Base-by-base conservation (phyloP, 2,329 filamentous ascomycete genomes). In the Fusarium penzigii region DNA sequence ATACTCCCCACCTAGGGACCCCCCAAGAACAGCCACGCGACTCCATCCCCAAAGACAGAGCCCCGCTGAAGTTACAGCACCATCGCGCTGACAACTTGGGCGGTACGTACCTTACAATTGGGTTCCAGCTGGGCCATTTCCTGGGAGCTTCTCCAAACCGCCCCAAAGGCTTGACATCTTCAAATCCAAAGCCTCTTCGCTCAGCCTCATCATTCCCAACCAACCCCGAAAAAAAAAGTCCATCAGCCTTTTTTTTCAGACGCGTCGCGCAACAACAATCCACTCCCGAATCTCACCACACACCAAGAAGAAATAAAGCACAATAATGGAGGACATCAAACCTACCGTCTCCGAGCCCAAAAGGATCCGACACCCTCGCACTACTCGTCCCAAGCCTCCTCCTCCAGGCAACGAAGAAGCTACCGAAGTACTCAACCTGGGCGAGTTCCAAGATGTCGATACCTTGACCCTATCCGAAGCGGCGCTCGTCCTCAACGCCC, bases 401-500 rank as follows among this genome's bases (percentile, higher is more conserved):
- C 82, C 83, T 44, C 81, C 85, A 51, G 88, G 89, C 69, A 92
- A 96, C 70, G 93, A 97, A 73, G 92, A 97, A 76, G 92, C 93
- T 20, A 86, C 88, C 45, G 78, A 84, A 8, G 85, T 85, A 49
- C 85, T 97, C 58, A 89, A 88, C 71, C 88, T 99, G 11, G 94
- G 94, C 75, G 93, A 97, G 70, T 97, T 97, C 75, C 86, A 95
- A 65, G 81, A 93, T 67, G 92, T 95, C 61, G 91, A 94, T 69
- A 93, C 92, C 6, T 80, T 99, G 56, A 96, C 92, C 42, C 83
- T 97, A 48, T 96, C 91, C 34, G 94, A 97, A 75, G 92, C 94
- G 2, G 85, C 91, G 63, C 84, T 96, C 46, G 89, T 99, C 68
- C 90, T 99, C 66, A 93, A 93, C 68, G 92, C 92, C 56, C 87